A percentile compares a stretch with the other conserved stretches of the same genome.
Evolutionary conservation across 108 stramenopile species (phyloP).

Genomic region (Asterionellopsis glacialis): DNA sequence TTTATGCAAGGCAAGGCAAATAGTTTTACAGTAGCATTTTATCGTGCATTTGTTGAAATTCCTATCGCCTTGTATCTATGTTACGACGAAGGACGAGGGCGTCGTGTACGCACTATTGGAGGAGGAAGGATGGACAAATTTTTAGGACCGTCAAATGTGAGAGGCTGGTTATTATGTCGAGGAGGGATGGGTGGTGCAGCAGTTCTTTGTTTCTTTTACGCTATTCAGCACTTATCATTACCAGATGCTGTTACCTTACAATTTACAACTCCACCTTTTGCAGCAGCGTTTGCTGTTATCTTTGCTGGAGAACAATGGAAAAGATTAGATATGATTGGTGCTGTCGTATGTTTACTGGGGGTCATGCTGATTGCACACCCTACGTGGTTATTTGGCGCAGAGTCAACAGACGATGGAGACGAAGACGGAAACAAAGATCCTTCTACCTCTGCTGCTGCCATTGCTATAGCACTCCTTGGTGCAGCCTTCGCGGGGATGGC

Average conservation of each 20-base stretch:
- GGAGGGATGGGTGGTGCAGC: background rate
- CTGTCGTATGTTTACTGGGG: background rate
- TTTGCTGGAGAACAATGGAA: background rate
- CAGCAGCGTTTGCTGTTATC: background rate
- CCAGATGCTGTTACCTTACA: background rate
- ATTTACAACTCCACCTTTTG: background rate
- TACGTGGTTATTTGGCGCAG: background rate
- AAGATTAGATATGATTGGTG: background rate
- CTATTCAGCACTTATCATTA: background rate
- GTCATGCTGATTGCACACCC: slow-evolving; percentile 1
- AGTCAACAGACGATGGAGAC: too few species aligned
- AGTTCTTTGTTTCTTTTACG: slow-evolving; percentile 1
- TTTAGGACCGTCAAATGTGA: too few species aligned
- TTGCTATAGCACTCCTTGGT: background rate
- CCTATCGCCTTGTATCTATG: too few species aligned
- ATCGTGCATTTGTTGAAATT: too few species aligned
- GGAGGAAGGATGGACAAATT: too few species aligned
- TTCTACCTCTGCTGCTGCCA: background rate
- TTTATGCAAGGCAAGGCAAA: too few species aligned
- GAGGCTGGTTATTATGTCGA: too few species aligned
- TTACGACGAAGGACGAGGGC: too few species aligned
- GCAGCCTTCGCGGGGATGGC: slow-evolving; percentile 1
- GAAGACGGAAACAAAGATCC: background rate
- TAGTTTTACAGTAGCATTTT: too few species aligned
- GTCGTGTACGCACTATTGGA: too few species aligned